A percentile compares a stretch with the other conserved stretches of the same genome.
phyloP scores from a whole-genome alignment of 2,329 filamentous ascomycete genomes.

The Aspergillus pseudotamarii region DNA sequence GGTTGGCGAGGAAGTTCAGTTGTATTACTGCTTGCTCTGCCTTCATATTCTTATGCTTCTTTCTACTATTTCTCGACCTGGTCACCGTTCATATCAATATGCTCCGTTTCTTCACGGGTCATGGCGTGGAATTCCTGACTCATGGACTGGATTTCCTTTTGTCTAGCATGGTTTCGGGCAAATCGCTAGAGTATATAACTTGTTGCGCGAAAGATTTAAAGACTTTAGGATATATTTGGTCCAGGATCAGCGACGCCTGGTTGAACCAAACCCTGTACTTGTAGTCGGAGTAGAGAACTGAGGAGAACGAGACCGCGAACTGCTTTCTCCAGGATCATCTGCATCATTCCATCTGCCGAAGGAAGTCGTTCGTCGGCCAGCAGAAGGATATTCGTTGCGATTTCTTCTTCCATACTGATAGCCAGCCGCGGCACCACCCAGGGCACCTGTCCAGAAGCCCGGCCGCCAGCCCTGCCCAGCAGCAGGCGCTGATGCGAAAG shows the following conservation, averaged over 20 bases:
- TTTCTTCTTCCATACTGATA: constrained; percentile 41
- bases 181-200: constrained; percentile 8
- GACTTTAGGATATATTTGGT: background rate
- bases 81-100: background rate
- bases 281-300: constrained; percentile 35
- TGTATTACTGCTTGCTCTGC: background rate
- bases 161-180: constrained; percentile 1
- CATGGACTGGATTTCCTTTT: background rate
- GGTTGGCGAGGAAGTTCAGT: constrained; percentile 7
- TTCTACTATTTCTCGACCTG: background rate
- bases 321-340: constrained; percentile 36
- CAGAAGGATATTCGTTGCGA: constrained; percentile 18
- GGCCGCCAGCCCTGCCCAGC: constrained; percentile 43
- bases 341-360: constrained; percentile 24
- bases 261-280: constrained; percentile 52
- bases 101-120: background rate
- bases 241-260: constrained; percentile 40
- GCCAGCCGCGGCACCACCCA: constrained; percentile 45
- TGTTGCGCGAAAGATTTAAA: background rate
- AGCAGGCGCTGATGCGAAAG: constrained; percentile 15
- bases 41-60: background rate
- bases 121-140: background rate
- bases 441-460: constrained; percentile 51
- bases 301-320: constrained; percentile 34
- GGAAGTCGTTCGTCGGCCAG: constrained; percentile 19